Conservation (phyloP, 2,329 filamentous ascomycete genomes). For the Exserohilum turcica region DNA sequence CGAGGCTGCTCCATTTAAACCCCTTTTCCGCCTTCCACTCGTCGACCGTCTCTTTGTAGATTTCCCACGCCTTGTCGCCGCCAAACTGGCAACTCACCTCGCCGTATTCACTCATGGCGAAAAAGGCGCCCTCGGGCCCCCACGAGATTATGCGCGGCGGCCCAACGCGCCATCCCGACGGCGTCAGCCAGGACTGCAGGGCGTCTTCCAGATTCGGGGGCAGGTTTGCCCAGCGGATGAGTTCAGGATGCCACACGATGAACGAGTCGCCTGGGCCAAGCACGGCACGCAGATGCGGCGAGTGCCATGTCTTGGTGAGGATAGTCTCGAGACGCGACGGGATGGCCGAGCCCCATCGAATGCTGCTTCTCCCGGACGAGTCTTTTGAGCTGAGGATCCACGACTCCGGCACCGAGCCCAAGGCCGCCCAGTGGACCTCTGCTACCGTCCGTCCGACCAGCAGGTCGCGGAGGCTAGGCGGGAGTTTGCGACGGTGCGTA, state of each 20-base stretch:
- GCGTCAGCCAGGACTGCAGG: conserved; percentile 46
- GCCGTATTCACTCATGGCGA: conserved; percentile 46
- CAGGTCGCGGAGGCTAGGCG: conserved; percentile 33
- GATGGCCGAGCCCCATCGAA: conserved; percentile 37
- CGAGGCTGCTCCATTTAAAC: conserved; percentile 40
- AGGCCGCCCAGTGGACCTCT: conserved; percentile 40
- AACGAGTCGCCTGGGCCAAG: conserved; percentile 39
- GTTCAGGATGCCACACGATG: conserved; percentile 43
- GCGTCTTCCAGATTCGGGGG: conserved; percentile 36
- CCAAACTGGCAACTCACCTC: conserved; percentile 38
- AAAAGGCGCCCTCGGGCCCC: conserved; percentile 41
- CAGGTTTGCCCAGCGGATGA: conserved; percentile 41
- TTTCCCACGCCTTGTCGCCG: conserved; percentile 31
- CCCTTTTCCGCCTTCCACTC: conserved; percentile 41
- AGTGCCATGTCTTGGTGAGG: conserved; percentile 34
- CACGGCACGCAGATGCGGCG: conserved; percentile 37
- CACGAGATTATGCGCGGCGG: conserved; percentile 42
- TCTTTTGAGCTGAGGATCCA: conserved; percentile 45
- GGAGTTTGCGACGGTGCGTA: conserved; percentile 34
- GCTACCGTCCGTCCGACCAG: conserved; percentile 30
- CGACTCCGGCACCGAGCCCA: conserved; percentile 37
- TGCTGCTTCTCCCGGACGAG: conserved; percentile 26
- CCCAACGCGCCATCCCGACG: conserved; percentile 43
- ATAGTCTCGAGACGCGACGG: conserved; percentile 29
- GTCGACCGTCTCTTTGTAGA: conserved; percentile 42